Evolutionary conservation across 805 yeast species (phyloP).

Genomic region (Priceomyces carsonii): DNA sequence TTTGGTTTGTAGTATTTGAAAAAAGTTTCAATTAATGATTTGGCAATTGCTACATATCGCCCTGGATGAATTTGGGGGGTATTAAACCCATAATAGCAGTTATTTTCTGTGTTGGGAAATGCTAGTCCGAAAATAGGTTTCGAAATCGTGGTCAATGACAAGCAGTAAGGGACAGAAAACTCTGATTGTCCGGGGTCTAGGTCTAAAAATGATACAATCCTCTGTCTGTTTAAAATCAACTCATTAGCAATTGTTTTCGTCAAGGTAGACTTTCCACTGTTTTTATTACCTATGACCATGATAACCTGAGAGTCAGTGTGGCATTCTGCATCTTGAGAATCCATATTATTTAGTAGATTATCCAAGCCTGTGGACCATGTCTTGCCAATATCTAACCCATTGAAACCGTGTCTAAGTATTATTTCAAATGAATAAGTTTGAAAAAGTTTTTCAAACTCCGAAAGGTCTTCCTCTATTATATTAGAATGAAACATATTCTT

Average conservation of each 20-base stretch:
- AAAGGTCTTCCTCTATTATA: conserved; percentile 4
- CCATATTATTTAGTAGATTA: conserved; percentile 1
- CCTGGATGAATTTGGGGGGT: conserved; percentile 70
- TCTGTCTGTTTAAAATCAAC: conserved; percentile 28
- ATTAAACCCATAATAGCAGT: conserved; percentile 56
- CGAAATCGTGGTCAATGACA: conserved; percentile 49
- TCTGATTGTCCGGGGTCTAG: conserved; percentile 92
- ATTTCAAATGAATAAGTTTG: conserved; percentile 40
- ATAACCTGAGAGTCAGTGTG: conserved; percentile 21
- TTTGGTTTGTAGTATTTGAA: conserved; percentile 14
- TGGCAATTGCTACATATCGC: conserved; percentile 48
- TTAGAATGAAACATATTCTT: conserved; percentile 37
- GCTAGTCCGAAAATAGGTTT: conserved; percentile 31
- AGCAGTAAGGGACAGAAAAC: conserved; percentile 67
- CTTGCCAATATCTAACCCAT: conserved; percentile 17
- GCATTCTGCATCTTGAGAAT: conserved; percentile 6
- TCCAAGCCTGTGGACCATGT: conserved; percentile 6
- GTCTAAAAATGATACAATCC: conserved; percentile 57
- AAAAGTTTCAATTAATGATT: conserved; percentile 39
- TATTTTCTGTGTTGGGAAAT: conserved; percentile 18
- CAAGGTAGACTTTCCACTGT: conserved; percentile 81
- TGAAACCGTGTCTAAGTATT: conserved; percentile 25
- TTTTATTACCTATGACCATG: conserved; percentile 64
- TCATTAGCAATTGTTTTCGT: conserved; percentile 54
- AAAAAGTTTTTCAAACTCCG: conserved; percentile 12